Evolutionary conservation across 495 filamentous ascomycete species (phyloP).

Genomic region (Bacidia rubella): DNA sequence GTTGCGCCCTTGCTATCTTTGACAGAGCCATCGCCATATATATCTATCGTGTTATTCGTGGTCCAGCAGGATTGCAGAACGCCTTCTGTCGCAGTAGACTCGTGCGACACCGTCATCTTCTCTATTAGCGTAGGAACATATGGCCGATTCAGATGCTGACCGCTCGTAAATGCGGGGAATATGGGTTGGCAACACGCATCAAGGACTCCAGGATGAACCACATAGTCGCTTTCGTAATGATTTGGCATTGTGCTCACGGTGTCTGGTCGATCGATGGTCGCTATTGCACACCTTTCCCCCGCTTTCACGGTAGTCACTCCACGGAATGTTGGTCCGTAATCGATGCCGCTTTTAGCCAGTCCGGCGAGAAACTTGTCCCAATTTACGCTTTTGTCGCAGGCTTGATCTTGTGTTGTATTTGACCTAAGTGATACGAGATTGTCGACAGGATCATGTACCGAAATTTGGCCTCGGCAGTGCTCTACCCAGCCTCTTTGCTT

Average conservation of each 20-base stretch:
- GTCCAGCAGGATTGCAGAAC: background rate
- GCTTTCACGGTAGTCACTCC: background rate
- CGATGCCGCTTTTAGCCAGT: background rate
- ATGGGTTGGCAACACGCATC: constrained; percentile 6
- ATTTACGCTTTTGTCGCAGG: no score
- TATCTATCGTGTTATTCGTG: background rate
- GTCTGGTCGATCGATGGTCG: constrained; percentile 4
- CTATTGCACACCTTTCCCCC: constrained; percentile 3
- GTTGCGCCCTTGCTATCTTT: no score
- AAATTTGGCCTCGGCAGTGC: constrained; percentile 26
- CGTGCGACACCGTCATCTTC: constrained; percentile 13
- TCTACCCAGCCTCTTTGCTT: constrained; percentile 26
- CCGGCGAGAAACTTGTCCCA: background rate
- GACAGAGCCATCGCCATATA: background rate
- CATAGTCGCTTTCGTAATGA: background rate
- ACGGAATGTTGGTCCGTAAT: constrained; percentile 29
- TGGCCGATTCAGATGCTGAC: constrained; percentile 9
- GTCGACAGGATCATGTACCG: background rate
- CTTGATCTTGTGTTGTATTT: background rate
- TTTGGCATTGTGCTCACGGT: constrained; percentile 5
- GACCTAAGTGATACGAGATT: background rate
- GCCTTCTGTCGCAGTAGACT: background rate
- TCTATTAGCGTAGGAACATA: constrained; percentile 22
- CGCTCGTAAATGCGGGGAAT: constrained; percentile 9
- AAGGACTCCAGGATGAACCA: constrained; percentile 3